Base-by-base conservation (phyloP, 192 early-diverging fungal species). In the Geranomyces variabilis region DNA sequence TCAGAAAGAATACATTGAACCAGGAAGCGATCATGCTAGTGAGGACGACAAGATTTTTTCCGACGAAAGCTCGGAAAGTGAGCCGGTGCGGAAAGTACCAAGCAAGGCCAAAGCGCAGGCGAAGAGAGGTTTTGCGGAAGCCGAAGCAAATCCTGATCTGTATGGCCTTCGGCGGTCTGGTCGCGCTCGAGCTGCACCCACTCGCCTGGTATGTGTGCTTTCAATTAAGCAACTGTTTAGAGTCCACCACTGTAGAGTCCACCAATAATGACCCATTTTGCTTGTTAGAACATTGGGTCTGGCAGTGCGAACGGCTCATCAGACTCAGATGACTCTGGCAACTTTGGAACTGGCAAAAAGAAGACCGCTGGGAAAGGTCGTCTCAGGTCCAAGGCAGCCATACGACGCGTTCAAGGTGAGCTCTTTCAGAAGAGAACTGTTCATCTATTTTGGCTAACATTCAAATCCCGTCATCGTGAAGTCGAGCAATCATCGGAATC, bases 141-240 rank as follows among this genome's bases (percentile, higher is more conserved):
- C 60, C 5, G 68, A 70, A 22, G 59, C 44, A 10, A 75, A 75
- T 43, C 60, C 68, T 6, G 71, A 73, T 45, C 62, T 73, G 26
- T 73, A 73, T 36, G 63, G 63, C 9, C 71, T 73, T 6, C 33
- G 71, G 26, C 28, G 71, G 33, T 73, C 71, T 36, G 71, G 71
- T 15, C 62, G 71, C 13, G 71, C 63, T 28, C 63, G 71, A 31
- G 33, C 28, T 19, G 26, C 47, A 29, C 71, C 63, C 21, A 30
- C n/a, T 28, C 59, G 70, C 34, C 63, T 62, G 30, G 51, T 53
- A 53, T 24, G 19, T 17, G 3, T 26, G 24, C 15, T 53, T n/a
- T 26, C 7, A 24, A 26, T n/a, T n/a, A n/a, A n/a, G n/a, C n/a
- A n/a, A n/a, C n/a, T n/a, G n/a, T n/a, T n/a, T n/a, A n/a, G n/a